These are phyloP conservation scores for Populus hybrid DNA, from an alignment of 441 rosid species.

Conservation along the genomic window DNA sequence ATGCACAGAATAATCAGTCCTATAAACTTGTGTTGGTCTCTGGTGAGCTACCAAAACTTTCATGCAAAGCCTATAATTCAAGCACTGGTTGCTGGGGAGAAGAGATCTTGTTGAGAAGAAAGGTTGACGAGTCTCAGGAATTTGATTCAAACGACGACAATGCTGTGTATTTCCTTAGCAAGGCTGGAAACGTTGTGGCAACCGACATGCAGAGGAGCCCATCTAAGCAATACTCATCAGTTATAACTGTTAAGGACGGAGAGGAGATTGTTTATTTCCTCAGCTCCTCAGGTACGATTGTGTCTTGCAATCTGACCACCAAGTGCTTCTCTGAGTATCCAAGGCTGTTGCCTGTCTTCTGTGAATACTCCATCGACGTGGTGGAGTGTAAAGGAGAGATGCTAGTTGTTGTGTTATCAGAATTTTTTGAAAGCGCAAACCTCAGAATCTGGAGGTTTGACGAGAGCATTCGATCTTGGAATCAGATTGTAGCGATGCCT, in stretches of 20 bases:
- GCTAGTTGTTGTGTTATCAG: conserved; percentile 65
- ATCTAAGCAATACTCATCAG: conserved; percentile 79
- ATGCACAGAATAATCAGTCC: conserved; percentile 22
- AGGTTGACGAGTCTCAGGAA: conserved; percentile 29
- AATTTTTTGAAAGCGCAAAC: conserved; percentile 72
- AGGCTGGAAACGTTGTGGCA: conserved; percentile 66
- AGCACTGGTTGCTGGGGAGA: conserved; percentile 51
- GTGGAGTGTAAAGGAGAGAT: conserved; percentile 72
- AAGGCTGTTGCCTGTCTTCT: conserved; percentile 57
- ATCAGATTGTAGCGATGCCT: conserved; percentile 72
- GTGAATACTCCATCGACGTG: conserved; percentile 78
- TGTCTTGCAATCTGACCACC: conserved; percentile 56
- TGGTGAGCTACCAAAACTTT: conserved; percentile 61
- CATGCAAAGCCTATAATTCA: conserved; percentile 48
- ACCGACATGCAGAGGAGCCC: conserved; percentile 80
- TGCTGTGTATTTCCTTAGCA: conserved; percentile 78
- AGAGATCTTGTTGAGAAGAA: conserved; percentile 36
- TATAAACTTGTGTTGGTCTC: conserved; percentile 61
- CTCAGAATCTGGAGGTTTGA: conserved; percentile 76
- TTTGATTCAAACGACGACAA: conserved; percentile 29
- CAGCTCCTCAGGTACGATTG: conserved; percentile 60
- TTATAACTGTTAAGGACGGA: conserved; percentile 45
- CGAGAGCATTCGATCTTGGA: conserved; percentile 44
- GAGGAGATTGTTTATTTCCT: conserved; percentile 61
- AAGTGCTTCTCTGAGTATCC: conserved; percentile 65